Percentiles rank a stretch among this genome's conserved stretches.
These are phyloP conservation scores for Scutellaria minor DNA, from an alignment of 257 asterid species.

Conservation along the genomic window DNA sequence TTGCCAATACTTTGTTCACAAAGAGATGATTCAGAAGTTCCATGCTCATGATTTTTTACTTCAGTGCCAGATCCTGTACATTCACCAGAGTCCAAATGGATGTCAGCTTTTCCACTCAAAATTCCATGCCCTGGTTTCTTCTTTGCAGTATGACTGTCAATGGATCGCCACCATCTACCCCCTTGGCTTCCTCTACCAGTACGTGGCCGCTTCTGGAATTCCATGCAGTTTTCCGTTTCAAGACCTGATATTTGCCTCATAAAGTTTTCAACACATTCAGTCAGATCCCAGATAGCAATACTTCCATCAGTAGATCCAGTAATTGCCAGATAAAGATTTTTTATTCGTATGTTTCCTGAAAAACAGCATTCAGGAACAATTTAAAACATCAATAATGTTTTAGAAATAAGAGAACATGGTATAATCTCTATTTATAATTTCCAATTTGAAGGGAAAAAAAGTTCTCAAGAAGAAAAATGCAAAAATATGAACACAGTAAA, in stretches of 20 bases:
- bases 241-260: slow-evolving; percentile 62
- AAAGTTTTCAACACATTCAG: slow-evolving; percentile 70
- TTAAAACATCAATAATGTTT: slow-evolving; percentile 25
- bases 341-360: slow-evolving; percentile 52
- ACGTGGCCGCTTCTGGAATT: slow-evolving; percentile 81
- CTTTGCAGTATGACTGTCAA: slow-evolving; percentile 49
- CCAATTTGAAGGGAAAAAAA: slow-evolving; percentile 3
- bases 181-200: slow-evolving; percentile 99
- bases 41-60: slow-evolving; percentile 43
- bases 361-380: slow-evolving; percentile 21
- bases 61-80: slow-evolving; percentile 34
- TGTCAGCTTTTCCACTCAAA: slow-evolving; percentile 35
- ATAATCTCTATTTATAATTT: background rate
- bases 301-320: slow-evolving; percentile 96
- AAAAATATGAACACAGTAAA: slow-evolving; percentile 14
- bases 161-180: slow-evolving; percentile 80
- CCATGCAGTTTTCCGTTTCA: slow-evolving; percentile 57
- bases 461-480: background rate
- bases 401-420: slow-evolving; percentile 6
- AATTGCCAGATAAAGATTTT: slow-evolving; percentile 63
- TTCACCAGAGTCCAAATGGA: slow-evolving; percentile 36
- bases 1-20: slow-evolving; percentile 37
- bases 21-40: slow-evolving; percentile 40
- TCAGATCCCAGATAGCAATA: slow-evolving; percentile 89
- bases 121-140: slow-evolving; percentile 42